Base-by-base conservation (phyloP, 345 rosid species). In the Murraya koenigii region DNA sequence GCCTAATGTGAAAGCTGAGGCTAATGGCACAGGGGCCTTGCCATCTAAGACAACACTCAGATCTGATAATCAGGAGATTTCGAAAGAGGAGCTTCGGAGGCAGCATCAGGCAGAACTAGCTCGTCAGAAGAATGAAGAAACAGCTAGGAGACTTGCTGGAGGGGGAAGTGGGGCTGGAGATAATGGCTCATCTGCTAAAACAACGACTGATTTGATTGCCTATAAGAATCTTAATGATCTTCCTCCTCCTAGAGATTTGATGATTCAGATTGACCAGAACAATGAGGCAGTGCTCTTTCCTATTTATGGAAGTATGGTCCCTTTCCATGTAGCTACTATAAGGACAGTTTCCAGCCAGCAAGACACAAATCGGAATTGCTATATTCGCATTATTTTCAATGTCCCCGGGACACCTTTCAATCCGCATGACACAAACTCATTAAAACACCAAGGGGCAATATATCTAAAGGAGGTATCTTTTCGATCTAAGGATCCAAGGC, bases 101-200 rank as follows among this genome's bases (percentile, higher is more conserved):
- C 99, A 91, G 97, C 99, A 96, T 75, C 99, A 96, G 83, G 97
- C 97, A 28, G 99, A 96, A 81, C 92, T 96, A 79, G 99, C 99
- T 15, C 97, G 95, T 33, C 96, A 92, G 87, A 94, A 96, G 84
- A 96, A 94, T 80, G 97, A 94, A 92, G 98, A 96, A 84, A 96
- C 97, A 72, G 97, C 97, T 3, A 79, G 99, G 80, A 83, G 99
- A 76, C 98, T 96, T 84, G 97, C 97, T 74, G 98, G 97, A 78
- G 96, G 75, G 39, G 92, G 90, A 2, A 76, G 75, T 15, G 90
- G 90, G 54, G 73, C 86, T 1, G 93, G 91, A 79, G 93, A 92
- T 73, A 85, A 77, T 83, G 87, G 95, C n/a, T 79, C 86, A 75
- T 49, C 86, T 81, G 80, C 83, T 6, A 94, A 84, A 84, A 81